Conservation (phyloP, 108 stramenopile species). For the Epithemia pelagica region DNA sequence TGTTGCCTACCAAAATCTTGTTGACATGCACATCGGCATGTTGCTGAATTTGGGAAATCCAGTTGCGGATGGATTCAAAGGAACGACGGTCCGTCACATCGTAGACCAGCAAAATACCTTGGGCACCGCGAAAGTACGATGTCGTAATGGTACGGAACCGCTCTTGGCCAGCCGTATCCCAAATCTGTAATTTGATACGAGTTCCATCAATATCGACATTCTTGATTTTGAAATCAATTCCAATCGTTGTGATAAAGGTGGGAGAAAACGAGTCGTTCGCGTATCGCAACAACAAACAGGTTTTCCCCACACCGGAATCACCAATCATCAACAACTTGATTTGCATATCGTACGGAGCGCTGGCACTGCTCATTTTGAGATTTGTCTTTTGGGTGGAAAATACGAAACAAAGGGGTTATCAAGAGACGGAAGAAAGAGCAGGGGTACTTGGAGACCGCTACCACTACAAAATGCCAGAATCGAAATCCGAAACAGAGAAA, state of each 20-base stretch:
- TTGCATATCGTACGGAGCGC: conserved; percentile 94
- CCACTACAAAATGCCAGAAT: no score
- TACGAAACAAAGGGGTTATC: no score
- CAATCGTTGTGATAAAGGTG: conserved; percentile 98
- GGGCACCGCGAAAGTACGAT: conserved; percentile 93
- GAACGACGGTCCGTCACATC: conserved; percentile 98
- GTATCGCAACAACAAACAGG: conserved; percentile 97
- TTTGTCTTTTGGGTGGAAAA: background rate
- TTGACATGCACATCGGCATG: conserved; percentile 95
- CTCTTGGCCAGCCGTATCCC: conserved; percentile 92
- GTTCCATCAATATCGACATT: conserved; percentile 90
- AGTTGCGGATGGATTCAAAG: conserved; percentile 96
- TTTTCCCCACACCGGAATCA: conserved; percentile 97
- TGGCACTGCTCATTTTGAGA: conserved; percentile 31
- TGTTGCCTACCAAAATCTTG: conserved; percentile 98
- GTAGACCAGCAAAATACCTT: conserved; percentile 97
- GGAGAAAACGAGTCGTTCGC: conserved; percentile 98
- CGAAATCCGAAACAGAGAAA: no score
- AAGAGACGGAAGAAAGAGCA: no score
- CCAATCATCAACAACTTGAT: conserved; percentile 99
- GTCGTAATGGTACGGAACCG: conserved; percentile 94
- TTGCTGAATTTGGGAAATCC: conserved; percentile 97
- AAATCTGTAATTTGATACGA: conserved; percentile 94
- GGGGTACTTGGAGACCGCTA: no score
- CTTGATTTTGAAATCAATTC: conserved; percentile 98